phyloP scores from a whole-genome alignment of 768 basidiomycete genomes.

The Rhizopogon vinicolor region DNA sequence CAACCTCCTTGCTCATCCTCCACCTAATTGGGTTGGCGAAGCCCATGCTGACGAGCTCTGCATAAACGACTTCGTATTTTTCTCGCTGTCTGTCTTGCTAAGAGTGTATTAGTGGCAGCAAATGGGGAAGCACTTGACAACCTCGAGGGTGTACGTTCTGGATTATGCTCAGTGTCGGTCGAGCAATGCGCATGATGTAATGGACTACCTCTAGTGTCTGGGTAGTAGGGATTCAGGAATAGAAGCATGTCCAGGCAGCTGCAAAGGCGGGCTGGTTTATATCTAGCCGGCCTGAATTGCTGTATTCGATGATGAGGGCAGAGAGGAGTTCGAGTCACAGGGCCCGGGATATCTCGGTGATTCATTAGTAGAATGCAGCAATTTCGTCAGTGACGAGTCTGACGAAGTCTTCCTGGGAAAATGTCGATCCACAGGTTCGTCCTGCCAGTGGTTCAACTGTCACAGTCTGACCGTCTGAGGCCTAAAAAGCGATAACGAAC shows the following conservation, averaged over 20 bases:
- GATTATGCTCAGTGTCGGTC: slow-evolving; percentile 58
- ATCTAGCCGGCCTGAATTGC: slow-evolving; percentile 61
- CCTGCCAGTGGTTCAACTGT: slow-evolving; percentile 7
- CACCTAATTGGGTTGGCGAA: slow-evolving; percentile 80
- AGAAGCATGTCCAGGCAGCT: slow-evolving; percentile 7
- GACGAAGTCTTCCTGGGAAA: slow-evolving; percentile 38
- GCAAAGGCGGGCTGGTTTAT: slow-evolving; percentile 58
- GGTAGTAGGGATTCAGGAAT: too few relatives aligned
- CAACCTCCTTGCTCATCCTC: slow-evolving; percentile 62
- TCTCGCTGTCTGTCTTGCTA: slow-evolving; percentile 72
- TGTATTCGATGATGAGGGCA: slow-evolving; percentile 66
- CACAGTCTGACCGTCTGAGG: too few relatives aligned
- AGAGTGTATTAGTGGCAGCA: slow-evolving; percentile 69
- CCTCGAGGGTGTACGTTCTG: slow-evolving; percentile 60
- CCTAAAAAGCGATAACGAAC: too few relatives aligned
- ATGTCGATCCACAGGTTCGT: slow-evolving; percentile 44
- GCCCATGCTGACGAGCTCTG: slow-evolving; percentile 68
- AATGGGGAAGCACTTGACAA: slow-evolving; percentile 70
- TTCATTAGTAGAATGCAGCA: slow-evolving; percentile 36
- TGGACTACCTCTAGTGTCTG: too few relatives aligned
- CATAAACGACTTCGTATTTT: slow-evolving; percentile 69
- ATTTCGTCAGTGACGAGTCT: slow-evolving; percentile 31
- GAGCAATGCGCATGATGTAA: slow-evolving; percentile 53
- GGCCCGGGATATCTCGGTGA: slow-evolving; percentile 55
- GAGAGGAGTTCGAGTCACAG: slow-evolving; percentile 51